Evolutionary conservation across 2,329 filamentous ascomycete species (phyloP), one percentile per base, ranked within the genome.

Genomic region (Botrytis cinerea): DNA sequence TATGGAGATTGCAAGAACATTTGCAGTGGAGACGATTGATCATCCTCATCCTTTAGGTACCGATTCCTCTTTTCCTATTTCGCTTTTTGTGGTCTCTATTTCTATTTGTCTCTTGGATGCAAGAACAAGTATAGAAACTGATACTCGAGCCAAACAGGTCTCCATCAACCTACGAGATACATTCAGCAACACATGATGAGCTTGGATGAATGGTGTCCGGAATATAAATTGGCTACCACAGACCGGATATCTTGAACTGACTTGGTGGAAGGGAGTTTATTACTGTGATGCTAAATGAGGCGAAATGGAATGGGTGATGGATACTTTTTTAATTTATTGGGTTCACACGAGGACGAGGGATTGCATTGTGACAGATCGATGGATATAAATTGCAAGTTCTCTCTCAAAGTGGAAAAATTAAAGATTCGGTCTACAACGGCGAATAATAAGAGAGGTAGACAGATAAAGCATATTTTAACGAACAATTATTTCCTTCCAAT

Each of bases 21-120:
- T 81, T 62, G 78, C 77, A 20, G 80, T 81, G 9, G 78, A 80
- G 69, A 78, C 77, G 22, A 80, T 81, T 38, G 79, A 79, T 67
- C 79, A 79, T 71, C 79, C 79, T 16, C 76, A 80, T 72, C 80
- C 80, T n/a, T 48, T 81, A 20, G 80, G 80, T 45, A 74, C 78
- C 54, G 9, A 9, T 28, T 10, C 28, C 28, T 2, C 12, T 35
- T 32, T 40, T 35, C 9, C 7, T n/a, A 0, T 54, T 54, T 54
- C 25, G 12, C 25, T 51, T 51, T 14, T 51, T n/a, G 1, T 25
- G 12, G 2, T 22, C 12, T 46, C 14, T 4, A 16, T 43, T 1
- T 51, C 8, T 16, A 4, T 10, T 25, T 9, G 10, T n/a, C 5
- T 25, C 4, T 32, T n/a, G 16, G 20, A 45, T 22, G 2, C 2